A percentile compares a stretch with the other conserved stretches of the same genome.
Evolutionary conservation across 108 stramenopile species (phyloP).

Genomic region (Nitzschia sp.): DNA sequence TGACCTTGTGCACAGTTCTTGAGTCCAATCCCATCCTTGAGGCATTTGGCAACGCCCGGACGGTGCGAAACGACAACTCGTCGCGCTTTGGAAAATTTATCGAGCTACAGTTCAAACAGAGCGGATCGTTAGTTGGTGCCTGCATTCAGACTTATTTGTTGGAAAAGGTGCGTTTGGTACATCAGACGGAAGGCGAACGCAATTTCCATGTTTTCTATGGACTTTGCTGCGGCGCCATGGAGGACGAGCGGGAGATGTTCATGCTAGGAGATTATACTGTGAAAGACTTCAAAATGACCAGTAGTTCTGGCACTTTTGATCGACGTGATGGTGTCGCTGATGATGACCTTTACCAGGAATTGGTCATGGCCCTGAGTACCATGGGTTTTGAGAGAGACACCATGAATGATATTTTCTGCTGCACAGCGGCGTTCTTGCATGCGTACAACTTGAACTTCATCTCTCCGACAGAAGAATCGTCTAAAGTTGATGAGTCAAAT

Average conservation of each 20-base stretch:
- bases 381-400: conserved; percentile 58
- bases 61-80: conserved; percentile 91
- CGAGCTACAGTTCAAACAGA: conserved; percentile 58
- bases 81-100: conserved; percentile 97
- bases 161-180: conserved; percentile 78
- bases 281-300: conserved; percentile 71
- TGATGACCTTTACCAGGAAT: conserved; percentile 57
- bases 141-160: conserved; percentile 80
- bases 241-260: conserved; percentile 40
- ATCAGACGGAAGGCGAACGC: conserved; percentile 75
- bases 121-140: conserved; percentile 70
- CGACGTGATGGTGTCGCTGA: conserved; percentile 83
- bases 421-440: conserved; percentile 66
- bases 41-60: conserved; percentile 92
- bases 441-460: conserved; percentile 67
- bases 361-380: conserved; percentile 68
- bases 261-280: conserved; percentile 43
- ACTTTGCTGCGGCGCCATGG: conserved; percentile 53
- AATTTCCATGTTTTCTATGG: conserved; percentile 97
- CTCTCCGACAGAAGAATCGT: conserved; percentile 33
- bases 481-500: conserved; percentile 40
- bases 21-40: conserved; percentile 90
- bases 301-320: conserved; percentile 74
- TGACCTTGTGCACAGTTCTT: conserved; percentile 65
- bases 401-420: conserved; percentile 50